Evolutionary conservation across 139 green algal genomes (phyloP), one percentile per base, ranked within the genome.

Genomic region (Spirogloea muscicola): DNA sequence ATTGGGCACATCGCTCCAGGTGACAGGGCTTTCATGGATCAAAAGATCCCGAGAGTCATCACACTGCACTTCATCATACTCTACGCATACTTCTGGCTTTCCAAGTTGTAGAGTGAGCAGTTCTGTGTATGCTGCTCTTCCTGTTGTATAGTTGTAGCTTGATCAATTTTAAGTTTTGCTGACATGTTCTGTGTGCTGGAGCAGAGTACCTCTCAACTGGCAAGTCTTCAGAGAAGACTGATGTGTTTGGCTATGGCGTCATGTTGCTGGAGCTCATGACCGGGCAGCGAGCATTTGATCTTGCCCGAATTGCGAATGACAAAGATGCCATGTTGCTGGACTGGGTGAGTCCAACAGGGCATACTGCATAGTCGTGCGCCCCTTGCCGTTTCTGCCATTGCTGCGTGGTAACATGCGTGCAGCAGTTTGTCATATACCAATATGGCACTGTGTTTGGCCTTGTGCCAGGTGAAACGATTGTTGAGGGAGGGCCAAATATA

Each of bases 171-270:
- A 55, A 31, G 21, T n/a, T n/a, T n/a, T n/a, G 3, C 2, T 58
- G 48, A 16, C 3, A 25, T 58, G 3, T 58, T n/a, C 2, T 58
- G 36, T 9, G 9, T 34, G 37, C 27, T 5, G 5, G 13, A 31
- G 59, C 59, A 66, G 65, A 74, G 52, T 74, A 74, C n/a, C 43
- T 65, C 33, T 39, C 65, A 44, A 43, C 13, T 16, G 65, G 65
- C 21, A 21, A 65, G 21, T 58, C 38, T 67, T 74, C 65, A 1
- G 65, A 74, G 44, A 74, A 74, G 65, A 74, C 65, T 25, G 65
- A 74, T 42, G 38, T 55, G 34, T 74, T 66, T 16, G 65, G 43
- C 0, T 74, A 66, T 74, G 65, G 65, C 3, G 65, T 74, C 0
- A 66, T 74, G 27, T 9, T 74, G 44, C 48, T 74, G 34, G 65